Evolutionary conservation across 2,329 filamentous ascomycete species (phyloP).

Genomic region (Trichoderma harzianum): DNA sequence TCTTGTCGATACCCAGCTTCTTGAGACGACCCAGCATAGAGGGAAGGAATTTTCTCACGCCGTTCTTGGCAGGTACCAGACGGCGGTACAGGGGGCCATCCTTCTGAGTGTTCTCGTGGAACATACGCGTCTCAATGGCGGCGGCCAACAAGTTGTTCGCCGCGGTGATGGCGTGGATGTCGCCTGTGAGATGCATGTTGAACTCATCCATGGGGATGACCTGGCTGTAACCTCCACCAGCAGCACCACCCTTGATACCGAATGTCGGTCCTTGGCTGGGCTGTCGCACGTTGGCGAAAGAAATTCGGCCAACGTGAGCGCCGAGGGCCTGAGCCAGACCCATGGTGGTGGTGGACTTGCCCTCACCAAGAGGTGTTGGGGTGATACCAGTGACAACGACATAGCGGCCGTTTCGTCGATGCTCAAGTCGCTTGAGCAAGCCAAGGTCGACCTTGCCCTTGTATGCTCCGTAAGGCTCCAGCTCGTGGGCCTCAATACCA

Average conservation of each 20-base stretch:
- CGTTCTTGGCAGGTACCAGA: conserved; percentile 85
- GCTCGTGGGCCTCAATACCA: conserved; percentile 81
- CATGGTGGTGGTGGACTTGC: conserved; percentile 97
- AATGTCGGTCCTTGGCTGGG: conserved; percentile 97
- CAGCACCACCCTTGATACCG: conserved; percentile 97
- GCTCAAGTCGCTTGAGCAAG: conserved; percentile 76
- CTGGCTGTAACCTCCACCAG: conserved; percentile 96
- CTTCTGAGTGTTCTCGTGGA: conserved; percentile 95
- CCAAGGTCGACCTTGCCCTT: conserved; percentile 92
- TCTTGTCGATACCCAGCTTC: conserved; percentile 96
- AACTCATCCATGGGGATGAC: conserved; percentile 99
- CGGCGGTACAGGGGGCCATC: conserved; percentile 83
- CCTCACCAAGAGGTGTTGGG: conserved; percentile 92
- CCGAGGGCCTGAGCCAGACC: conserved; percentile 90
- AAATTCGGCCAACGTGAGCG: conserved; percentile 80
- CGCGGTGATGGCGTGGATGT: conserved; percentile 95
- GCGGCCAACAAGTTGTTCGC: conserved; percentile 96
- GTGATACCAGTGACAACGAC: conserved; percentile 94
- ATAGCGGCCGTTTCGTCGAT: conserved; percentile 86
- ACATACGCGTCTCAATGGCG: conserved; percentile 96
- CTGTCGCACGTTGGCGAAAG: conserved; percentile 95
- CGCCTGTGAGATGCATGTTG: conserved; percentile 94
- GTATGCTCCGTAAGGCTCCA: conserved; percentile 91
- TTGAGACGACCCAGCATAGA: conserved; percentile 91
- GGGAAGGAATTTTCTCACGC: conserved; percentile 79